A percentile compares a stretch with the other conserved stretches of the same genome.
Evolutionary conservation across 2,329 filamentous ascomycete genomes (phyloP).

Genomic region (Calonectria hawksworthii): DNA sequence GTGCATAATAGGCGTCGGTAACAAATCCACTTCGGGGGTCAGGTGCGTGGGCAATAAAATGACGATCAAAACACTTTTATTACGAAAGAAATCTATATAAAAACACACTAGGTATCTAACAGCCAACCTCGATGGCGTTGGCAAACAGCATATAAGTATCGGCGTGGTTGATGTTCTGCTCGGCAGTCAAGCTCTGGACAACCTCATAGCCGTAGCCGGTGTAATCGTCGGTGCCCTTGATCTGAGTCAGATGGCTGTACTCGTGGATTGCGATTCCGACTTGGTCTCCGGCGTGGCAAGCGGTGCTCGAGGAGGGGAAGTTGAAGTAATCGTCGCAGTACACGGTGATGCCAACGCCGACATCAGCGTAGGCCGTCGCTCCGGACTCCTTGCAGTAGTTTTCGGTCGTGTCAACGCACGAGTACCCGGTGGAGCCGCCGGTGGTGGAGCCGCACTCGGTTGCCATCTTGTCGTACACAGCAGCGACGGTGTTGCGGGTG

Average conservation of each 20-base stretch:
- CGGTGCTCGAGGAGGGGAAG: conserved; percentile 60
- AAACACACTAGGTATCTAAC: neutral
- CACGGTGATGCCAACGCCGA: conserved; percentile 64
- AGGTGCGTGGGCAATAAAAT: neutral
- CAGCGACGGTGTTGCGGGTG: conserved; percentile 31
- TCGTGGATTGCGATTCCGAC: conserved; percentile 76
- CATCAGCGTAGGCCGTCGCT: conserved; percentile 72
- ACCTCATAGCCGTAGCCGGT: conserved; percentile 68
- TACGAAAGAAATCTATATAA: neutral
- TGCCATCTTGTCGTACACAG: conserved; percentile 61
- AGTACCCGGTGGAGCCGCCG: conserved; percentile 56
- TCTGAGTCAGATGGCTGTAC: conserved; percentile 70
- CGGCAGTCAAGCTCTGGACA: conserved; percentile 59
- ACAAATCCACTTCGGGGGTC: neutral
- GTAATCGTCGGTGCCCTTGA: conserved; percentile 69
- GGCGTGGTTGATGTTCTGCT: conserved; percentile 71
- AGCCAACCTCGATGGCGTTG: conserved; percentile 51
- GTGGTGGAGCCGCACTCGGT: conserved; percentile 53
- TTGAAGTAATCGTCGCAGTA: conserved; percentile 74
- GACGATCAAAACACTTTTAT: neutral
- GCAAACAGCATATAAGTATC: conserved; percentile 66
- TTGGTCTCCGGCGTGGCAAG: conserved; percentile 75
- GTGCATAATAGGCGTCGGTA: neutral
- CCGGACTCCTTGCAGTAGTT: conserved; percentile 57
- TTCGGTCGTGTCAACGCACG: conserved; percentile 68